Base-by-base conservation (phyloP, 768 basidiomycete species). In the Auricularia sp. region DNA sequence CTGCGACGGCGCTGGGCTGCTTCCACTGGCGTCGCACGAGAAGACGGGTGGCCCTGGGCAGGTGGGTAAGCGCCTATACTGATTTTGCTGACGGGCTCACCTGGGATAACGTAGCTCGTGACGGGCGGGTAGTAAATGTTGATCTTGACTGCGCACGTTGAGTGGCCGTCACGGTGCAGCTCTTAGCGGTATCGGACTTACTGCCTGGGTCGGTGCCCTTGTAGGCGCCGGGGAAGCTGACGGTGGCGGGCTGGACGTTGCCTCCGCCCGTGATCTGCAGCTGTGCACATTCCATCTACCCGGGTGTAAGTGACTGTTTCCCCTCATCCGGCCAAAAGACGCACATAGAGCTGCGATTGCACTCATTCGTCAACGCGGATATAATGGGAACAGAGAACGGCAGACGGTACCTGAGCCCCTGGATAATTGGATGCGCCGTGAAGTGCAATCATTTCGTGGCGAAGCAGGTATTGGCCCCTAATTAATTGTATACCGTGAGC, bases 321-420 rank as follows among this genome's bases (percentile, higher is more conserved):
- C 21, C 6, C 3, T 3, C 12, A 6, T 10, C 5, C 10, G 11
- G 21, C 1, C 11, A 51, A 14, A 18, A 47, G 43, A 70, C 76
- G 62, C 65, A 80, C 82, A 67, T 84, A 85, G 74, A 85, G 75
- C 66, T 84, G 82, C 21, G 84, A 51, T 5, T 16, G 21, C 11
- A 7, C 39, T 8, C 7, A 42, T 42, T 42, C 4, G 39, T 14
- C 16, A 51, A 12, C 18, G 3, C 3, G 18, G 3, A 44, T 44
- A 44, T 21, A 14, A 18, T 6, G 47, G 6, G 2, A 10, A 51
- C 18, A 16, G 47, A 51, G 29, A 3, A 18, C 10, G 6, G 6
- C 10, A 6, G 47, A 18, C 18, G 11, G 47, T 18, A 51, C 47
- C 47, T 51, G 47, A 51, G 47, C 83, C 42, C 84, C 83, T 51